Evolutionary conservation across 805 yeast genomes (phyloP), one percentile per base, ranked within the genome.

Genomic region (Yamadazyma endophytica): DNA sequence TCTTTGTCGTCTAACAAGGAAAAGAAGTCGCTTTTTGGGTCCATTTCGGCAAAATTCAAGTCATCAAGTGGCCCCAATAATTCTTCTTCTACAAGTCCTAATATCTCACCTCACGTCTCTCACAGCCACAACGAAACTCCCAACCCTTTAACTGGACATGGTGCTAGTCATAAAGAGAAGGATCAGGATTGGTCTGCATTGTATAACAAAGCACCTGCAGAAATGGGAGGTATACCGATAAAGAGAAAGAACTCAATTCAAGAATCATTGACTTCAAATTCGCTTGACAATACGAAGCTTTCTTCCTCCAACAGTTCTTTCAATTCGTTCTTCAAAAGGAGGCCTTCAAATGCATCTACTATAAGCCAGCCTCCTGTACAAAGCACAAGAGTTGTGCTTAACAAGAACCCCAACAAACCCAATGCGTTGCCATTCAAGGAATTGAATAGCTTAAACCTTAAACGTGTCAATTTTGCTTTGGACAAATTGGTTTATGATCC

Each of bases 401-500:
- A 71, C 44, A 68, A 60, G 42, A 73, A 73, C 46, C 64, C 68
- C 8, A 57, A 58, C 36, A 53, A 64, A 35, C 50, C 54, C 17
- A 40, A 51, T n/a, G 33, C 57, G 13, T 42, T 64, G 1, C 36
- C 40, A 4, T n/a, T 41, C 3, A 38, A 41, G 21, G 59, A 50
- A 20, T 40, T 60, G 9, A 46, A 64, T 51, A 43, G 40, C 5
- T 44, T 59, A 5, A 51, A 56, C 11, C 60, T 84, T 51, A 70
- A 74, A 41, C 64, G 89, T 39, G 95, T 87, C 4, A 71, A 77
- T 0, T 89, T 89, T 56, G 87, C 92, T 0, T 68, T 86, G 4
- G 83, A 83, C 30, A 76, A 80, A 31, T 73, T 87, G 39, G 69
- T 68, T 0, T 68, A 66, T 39, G 96, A 89, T 54, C 97, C 97